Conservation (phyloP, 2,329 filamentous ascomycete genomes). For the Clarireedia homoeocarpa region DNA sequence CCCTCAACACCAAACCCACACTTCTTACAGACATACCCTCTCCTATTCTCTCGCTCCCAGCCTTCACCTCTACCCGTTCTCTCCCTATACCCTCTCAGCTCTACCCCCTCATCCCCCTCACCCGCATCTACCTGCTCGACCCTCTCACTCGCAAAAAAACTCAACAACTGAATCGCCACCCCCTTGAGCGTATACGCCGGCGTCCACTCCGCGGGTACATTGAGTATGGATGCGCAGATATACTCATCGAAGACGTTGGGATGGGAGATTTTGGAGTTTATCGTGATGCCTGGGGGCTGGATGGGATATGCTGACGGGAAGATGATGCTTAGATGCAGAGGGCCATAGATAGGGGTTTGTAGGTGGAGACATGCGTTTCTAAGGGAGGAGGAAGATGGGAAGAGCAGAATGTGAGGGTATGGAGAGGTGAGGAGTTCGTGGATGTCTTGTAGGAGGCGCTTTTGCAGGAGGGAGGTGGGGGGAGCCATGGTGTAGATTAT, state of each 20-base stretch:
- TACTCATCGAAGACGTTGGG: conserved; percentile 38
- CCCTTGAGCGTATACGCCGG: conserved; percentile 43
- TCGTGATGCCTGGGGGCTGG: conserved; percentile 32
- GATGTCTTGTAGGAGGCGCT: conserved; percentile 37
- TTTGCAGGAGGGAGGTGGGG: too few species aligned
- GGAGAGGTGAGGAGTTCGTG: conserved; percentile 38
- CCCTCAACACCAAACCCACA: not conserved
- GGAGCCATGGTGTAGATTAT: too few species aligned
- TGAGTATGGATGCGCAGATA: conserved; percentile 42
- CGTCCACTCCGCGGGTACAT: conserved; percentile 36
- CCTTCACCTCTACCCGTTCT: not conserved
- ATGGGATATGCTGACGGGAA: conserved; percentile 34
- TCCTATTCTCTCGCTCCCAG: conserved; percentile 9
- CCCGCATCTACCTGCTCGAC: conserved; percentile 34
- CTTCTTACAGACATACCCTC: not conserved
- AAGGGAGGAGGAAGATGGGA: conserved; percentile 33
- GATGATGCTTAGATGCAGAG: conserved; percentile 37
- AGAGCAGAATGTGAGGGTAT: conserved; percentile 38
- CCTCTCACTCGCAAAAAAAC: conserved; percentile 41
- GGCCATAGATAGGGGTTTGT: conserved; percentile 31
- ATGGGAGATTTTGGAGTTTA: conserved; percentile 36
- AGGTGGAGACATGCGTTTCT: conserved; percentile 37
- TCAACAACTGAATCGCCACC: conserved; percentile 43
- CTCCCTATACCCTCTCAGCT: conserved; percentile 26
- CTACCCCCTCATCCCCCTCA: not conserved